Evolutionary conservation across 192 early-diverging fungal species (phyloP).

Genomic region (Rhizoclosmatium globosum): DNA sequence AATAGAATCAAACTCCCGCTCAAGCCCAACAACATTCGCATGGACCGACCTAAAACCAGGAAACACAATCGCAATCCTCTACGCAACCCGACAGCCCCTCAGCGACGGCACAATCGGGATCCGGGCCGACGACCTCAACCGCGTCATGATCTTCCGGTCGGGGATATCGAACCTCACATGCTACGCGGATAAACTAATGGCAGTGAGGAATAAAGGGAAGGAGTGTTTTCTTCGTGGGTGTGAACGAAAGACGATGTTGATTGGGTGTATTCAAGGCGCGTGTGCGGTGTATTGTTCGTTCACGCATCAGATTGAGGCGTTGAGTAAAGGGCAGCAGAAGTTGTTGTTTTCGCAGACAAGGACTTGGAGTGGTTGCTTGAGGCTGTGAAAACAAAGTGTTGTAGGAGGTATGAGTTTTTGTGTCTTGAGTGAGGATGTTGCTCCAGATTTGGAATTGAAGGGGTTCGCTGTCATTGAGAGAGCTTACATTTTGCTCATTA

Average conservation of each 20-base stretch:
- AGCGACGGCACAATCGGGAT: conserved; percentile 11
- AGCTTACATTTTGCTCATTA: too few species aligned
- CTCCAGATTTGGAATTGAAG: too few species aligned
- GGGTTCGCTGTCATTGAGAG: too few species aligned
- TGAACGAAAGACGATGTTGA: conserved; percentile 7
- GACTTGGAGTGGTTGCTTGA: conserved; percentile 13
- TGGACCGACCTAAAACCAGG: conserved; percentile 25
- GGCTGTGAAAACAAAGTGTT: neutral
- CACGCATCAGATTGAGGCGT: conserved; percentile 12
- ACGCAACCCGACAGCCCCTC: neutral
- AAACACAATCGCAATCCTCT: conserved; percentile 29
- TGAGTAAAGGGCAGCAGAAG: neutral
- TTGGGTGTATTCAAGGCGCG: neutral
- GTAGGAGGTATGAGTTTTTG: neutral
- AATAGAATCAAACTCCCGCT: conserved; percentile 11
- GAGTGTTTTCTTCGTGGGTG: conserved; percentile 28
- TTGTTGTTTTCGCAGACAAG: conserved; percentile 13
- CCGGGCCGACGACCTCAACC: conserved; percentile 8
- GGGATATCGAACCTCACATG: neutral
- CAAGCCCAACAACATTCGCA: conserved; percentile 21
- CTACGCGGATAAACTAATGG: neutral
- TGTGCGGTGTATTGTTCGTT: conserved; percentile 11
- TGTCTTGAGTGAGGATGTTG: neutral
- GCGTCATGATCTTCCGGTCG: conserved; percentile 9
- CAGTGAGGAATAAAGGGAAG: neutral